These are phyloP conservation scores for Tetradesmus lagerheimii DNA, from an alignment of 139 green algal genomes.

Conservation along the genomic window DNA sequence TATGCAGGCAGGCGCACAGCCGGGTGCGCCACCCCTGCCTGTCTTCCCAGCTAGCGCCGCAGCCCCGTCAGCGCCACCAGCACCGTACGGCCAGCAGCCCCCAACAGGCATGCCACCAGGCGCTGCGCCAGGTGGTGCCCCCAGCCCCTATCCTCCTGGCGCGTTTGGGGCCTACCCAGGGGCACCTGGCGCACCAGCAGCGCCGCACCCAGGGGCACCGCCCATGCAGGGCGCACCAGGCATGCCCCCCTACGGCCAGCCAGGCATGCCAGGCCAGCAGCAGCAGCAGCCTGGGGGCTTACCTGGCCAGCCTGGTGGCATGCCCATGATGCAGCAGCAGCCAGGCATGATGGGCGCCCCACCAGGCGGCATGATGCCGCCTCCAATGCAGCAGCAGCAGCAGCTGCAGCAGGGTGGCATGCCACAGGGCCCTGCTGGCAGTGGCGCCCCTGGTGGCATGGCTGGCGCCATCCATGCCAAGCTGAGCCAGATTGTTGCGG, in stretches of 20 bases:
- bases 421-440: background rate
- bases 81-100: background rate
- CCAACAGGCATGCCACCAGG: background rate
- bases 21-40: background rate
- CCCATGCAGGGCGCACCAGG: background rate
- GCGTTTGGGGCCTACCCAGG: background rate
- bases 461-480: background rate
- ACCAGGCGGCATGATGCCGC: background rate
- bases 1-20: background rate
- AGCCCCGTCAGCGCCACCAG: slow-evolving; percentile 2
- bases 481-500: background rate
- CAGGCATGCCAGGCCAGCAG: slow-evolving; percentile 1
- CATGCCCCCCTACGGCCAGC: background rate
- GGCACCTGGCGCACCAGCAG: background rate
- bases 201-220: background rate
- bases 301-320: background rate
- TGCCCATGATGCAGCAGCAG: no score
- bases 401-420: background rate
- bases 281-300: background rate
- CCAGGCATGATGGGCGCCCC: background rate
- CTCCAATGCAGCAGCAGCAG: background rate
- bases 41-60: background rate
- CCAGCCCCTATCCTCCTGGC: background rate
- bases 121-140: background rate
- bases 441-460: slow-evolving; percentile 6